A percentile compares a stretch with the other conserved stretches of the same genome.
phyloP scores from a whole-genome alignment of 2,329 filamentous ascomycete genomes.

The Penicillium occitanis region DNA sequence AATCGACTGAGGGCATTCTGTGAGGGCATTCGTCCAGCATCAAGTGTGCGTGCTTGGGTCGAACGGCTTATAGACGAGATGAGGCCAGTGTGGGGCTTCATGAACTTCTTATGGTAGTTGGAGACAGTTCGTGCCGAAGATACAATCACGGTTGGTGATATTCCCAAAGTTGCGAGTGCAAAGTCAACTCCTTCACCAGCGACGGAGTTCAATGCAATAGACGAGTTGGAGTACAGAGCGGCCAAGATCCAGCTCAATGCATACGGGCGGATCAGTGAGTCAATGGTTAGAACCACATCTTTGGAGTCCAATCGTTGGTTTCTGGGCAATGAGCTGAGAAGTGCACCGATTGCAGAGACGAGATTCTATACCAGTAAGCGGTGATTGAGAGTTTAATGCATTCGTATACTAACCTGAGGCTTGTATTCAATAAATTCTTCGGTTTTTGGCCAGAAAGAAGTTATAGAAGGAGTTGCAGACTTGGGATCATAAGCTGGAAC shows the following conservation, averaged over 20 bases:
- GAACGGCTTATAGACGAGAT: slow-evolving; percentile 69
- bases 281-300: slow-evolving; percentile 82
- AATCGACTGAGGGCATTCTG: slow-evolving; percentile 59
- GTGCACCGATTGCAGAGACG: slow-evolving; percentile 78
- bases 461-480: slow-evolving; percentile 47
- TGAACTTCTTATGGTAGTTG: slow-evolving; percentile 64
- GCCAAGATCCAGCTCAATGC: slow-evolving; percentile 76
- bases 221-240: slow-evolving; percentile 80
- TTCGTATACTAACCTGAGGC: slow-evolving; percentile 54
- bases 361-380: slow-evolving; percentile 59
- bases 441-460: slow-evolving; percentile 42
- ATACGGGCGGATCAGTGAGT: slow-evolving; percentile 76
- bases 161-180: slow-evolving; percentile 66
- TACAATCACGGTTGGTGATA: slow-evolving; percentile 80
- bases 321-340: slow-evolving; percentile 73
- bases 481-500: slow-evolving; percentile 64
- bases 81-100: slow-evolving; percentile 59
- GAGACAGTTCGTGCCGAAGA: slow-evolving; percentile 72
- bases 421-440: slow-evolving; percentile 79
- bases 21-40: slow-evolving; percentile 71
- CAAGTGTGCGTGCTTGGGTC: slow-evolving; percentile 68
- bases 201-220: slow-evolving; percentile 84
- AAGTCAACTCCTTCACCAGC: slow-evolving; percentile 72
- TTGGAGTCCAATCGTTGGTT: slow-evolving; percentile 69
- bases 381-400: not conserved